Percentiles rank a stretch among this genome's conserved stretches.
Evolutionary conservation across 768 basidiomycete genomes (phyloP).

Genomic region (Myochromella boudieri): DNA sequence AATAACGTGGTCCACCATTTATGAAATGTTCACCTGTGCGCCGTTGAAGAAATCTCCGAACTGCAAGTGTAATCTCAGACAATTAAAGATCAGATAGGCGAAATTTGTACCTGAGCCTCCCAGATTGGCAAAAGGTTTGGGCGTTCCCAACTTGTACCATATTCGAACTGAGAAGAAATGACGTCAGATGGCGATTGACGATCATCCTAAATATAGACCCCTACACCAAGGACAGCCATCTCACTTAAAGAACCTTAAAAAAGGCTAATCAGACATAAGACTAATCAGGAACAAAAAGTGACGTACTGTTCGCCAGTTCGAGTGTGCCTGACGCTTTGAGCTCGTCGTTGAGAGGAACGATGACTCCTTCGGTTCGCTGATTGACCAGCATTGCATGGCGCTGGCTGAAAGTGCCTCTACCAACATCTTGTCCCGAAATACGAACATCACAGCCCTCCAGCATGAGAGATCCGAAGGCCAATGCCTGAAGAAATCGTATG

Average conservation of each 20-base stretch:
- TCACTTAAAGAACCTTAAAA: conserved; percentile 80
- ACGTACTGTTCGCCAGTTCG: conserved; percentile 84
- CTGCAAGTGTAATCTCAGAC: conserved; percentile 28
- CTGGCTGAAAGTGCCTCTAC: conserved; percentile 87
- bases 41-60: conserved; percentile 96
- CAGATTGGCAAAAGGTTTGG: conserved; percentile 83
- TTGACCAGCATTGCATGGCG: conserved; percentile 92
- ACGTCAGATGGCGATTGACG: background rate
- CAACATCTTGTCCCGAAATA: conserved; percentile 93
- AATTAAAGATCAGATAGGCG: background rate
- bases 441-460: conserved; percentile 79
- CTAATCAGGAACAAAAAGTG: background rate
- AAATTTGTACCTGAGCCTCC: conserved; percentile 75
- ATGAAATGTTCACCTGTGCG: conserved; percentile 50
- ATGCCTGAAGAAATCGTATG: conserved; percentile 45
- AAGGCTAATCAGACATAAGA: background rate
- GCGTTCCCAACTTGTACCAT: conserved; percentile 86
- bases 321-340: conserved; percentile 63
- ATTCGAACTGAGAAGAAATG: conserved; percentile 65
- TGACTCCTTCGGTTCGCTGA: conserved; percentile 76
- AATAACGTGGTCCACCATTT: background rate
- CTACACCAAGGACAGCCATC: conserved; percentile 82
- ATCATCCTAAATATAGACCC: conserved; percentile 30
- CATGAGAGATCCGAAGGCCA: conserved; percentile 89
- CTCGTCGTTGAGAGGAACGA: conserved; percentile 79